A percentile compares a stretch with the other conserved stretches of the same genome.
Evolutionary conservation across 1,139 yeast genomes (phyloP).

Genomic region (Dujonia santamariae): DNA sequence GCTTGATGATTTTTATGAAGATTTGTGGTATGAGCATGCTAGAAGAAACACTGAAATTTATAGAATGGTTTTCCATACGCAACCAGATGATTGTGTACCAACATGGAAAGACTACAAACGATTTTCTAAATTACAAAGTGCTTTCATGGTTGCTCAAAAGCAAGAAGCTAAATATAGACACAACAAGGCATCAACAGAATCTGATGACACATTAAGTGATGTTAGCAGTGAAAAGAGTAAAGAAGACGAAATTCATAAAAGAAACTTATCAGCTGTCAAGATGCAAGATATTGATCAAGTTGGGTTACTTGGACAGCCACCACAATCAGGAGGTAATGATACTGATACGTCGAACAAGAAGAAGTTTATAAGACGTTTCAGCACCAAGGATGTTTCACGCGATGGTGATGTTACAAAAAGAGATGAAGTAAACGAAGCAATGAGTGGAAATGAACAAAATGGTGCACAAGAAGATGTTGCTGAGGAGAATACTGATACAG

Average conservation of each 20-base stretch:
- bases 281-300: constrained; percentile 16
- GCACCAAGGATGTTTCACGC: constrained; percentile 5
- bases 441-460: background rate
- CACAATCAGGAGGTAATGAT: constrained; percentile 19
- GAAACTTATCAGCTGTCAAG: background rate
- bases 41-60: constrained; percentile 77
- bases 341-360: constrained; percentile 8
- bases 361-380: constrained; percentile 8
- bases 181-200: constrained; percentile 10
- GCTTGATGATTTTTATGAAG: constrained; percentile 73
- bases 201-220: constrained; percentile 13
- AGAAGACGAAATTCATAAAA: constrained; percentile 10
- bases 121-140: constrained; percentile 53
- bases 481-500: constrained; percentile 6
- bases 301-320: constrained; percentile 41
- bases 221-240: constrained; percentile 14
- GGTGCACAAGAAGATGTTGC: constrained; percentile 10
- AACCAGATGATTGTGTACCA: constrained; percentile 86
- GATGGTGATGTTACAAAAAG: constrained; percentile 3
- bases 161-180: constrained; percentile 31
- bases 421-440: constrained; percentile 3
- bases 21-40: constrained; percentile 85
- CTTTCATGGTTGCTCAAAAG: constrained; percentile 52
- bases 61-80: constrained; percentile 85
- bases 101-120: constrained; percentile 90